Evolutionary conservation across 1,284 basidiomycete species (phyloP).

Genomic region (Ceratobasidium sp.): DNA sequence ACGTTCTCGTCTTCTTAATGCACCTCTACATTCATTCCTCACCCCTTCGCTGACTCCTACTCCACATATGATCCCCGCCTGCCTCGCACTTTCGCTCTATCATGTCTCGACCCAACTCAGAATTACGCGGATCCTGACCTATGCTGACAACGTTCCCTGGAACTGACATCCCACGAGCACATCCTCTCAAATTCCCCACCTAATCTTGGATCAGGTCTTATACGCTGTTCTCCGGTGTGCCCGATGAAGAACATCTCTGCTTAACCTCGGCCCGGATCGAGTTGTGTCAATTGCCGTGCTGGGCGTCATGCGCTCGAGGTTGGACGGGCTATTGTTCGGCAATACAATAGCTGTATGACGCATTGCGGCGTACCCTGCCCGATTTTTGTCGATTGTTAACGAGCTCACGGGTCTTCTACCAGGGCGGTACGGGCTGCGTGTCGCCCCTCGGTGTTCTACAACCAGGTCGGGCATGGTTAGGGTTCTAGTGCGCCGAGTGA

Average conservation of each 20-base stretch:
- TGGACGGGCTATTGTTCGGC: conserved; percentile 93
- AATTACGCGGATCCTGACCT: conserved; percentile 92
- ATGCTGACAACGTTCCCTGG: conserved; percentile 94
- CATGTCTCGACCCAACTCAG: conserved; percentile 81
- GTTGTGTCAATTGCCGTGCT: conserved; percentile 87
- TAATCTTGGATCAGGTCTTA: conserved; percentile 52
- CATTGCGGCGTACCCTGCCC: conserved; percentile 79
- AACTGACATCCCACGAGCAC: conserved; percentile 74
- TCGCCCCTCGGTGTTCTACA: conserved; percentile 86
- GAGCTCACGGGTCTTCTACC: conserved; percentile 74
- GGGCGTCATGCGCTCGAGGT: conserved; percentile 85
- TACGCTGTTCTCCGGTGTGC: conserved; percentile 84
- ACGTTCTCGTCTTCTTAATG: conserved; percentile 67
- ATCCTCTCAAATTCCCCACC: conserved; percentile 68
- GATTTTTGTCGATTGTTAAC: conserved; percentile 77
- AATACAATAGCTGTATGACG: conserved; percentile 82
- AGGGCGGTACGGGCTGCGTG: conserved; percentile 79
- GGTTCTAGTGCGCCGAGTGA: conserved; percentile 83
- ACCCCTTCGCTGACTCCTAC: conserved; percentile 73
- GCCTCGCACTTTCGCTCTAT: conserved; percentile 84
- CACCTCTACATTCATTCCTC: conserved; percentile 74
- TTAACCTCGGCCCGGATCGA: conserved; percentile 92
- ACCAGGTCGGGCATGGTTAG: conserved; percentile 91
- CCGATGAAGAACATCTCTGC: conserved; percentile 91
- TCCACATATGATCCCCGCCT: conserved; percentile 72